Evolutionary conservation across 1,139 yeast genomes (phyloP).

Genomic region (Taphrina confusa): DNA sequence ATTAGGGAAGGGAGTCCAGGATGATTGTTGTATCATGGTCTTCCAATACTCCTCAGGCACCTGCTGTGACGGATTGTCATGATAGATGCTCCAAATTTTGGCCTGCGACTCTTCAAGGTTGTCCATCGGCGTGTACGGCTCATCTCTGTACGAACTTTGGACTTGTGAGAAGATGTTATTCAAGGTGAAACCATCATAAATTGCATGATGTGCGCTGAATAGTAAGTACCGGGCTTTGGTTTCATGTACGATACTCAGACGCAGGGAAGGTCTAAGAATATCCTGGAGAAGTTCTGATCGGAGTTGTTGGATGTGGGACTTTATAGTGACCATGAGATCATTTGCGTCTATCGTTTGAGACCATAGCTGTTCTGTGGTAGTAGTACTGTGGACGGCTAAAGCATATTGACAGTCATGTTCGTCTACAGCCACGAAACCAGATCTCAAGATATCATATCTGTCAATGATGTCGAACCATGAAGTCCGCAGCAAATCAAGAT

Average conservation of each 20-base stretch:
- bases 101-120: background rate
- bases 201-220: constrained; percentile 40
- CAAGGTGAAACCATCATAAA: constrained; percentile 39
- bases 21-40: background rate
- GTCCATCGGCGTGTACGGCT: background rate
- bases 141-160: background rate
- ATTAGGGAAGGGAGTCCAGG: constrained; percentile 15
- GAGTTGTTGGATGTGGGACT: background rate
- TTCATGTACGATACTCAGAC: background rate
- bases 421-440: constrained; percentile 39
- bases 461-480: constrained; percentile 37
- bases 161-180: constrained; percentile 9
- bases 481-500: background rate
- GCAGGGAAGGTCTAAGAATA: constrained; percentile 6
- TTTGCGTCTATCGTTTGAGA: constrained; percentile 25
- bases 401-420: constrained; percentile 36
- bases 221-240: constrained; percentile 20
- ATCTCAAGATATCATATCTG: constrained; percentile 39
- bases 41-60: constrained; percentile 7
- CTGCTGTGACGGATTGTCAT: background rate
- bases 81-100: constrained; percentile 7
- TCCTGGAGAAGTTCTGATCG: background rate
- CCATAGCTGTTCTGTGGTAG: background rate
- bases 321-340: constrained; percentile 27
- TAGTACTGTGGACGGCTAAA: constrained; percentile 24